Conservation (phyloP, 768 basidiomycete genomes). For the Cystofilobasidium bisporidii region DNA sequence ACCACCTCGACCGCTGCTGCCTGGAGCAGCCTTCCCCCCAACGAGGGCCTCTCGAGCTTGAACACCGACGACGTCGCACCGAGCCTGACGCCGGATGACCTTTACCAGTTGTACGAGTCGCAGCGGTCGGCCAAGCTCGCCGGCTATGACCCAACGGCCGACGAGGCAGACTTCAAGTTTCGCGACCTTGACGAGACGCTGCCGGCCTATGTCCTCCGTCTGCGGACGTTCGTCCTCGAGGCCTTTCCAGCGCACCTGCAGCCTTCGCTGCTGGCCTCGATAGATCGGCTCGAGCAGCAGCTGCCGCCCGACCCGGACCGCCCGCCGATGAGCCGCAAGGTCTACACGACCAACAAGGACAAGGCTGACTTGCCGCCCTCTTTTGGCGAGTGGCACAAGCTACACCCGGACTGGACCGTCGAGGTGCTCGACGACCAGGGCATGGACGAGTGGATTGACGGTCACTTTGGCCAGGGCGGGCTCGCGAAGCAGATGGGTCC, state of each 20-base stretch:
- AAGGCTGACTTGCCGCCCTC: not conserved
- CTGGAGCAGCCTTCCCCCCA: not conserved
- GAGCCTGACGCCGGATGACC: too few species aligned
- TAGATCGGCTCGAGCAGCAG: not conserved
- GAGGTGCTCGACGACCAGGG: slow-evolving; percentile 1
- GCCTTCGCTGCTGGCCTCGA: not conserved
- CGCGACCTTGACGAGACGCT: not conserved
- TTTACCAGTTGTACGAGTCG: not conserved
- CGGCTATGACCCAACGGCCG: not conserved
- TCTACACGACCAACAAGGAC: slow-evolving; percentile 6
- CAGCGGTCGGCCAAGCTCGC: not conserved
- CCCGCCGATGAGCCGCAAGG: not conserved
- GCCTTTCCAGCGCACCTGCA: not conserved
- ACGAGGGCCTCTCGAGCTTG: not conserved
- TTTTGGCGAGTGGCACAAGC: not conserved
- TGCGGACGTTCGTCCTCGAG: not conserved
- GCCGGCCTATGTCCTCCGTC: not conserved
- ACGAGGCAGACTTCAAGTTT: not conserved
- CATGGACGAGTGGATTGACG: not conserved
- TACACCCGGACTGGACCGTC: not conserved
- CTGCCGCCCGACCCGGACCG: not conserved
- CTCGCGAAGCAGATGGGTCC: not conserved
- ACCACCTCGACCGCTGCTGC: not conserved
- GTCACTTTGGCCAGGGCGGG: not conserved
- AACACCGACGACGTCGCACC: not conserved